Conservation (phyloP, 345 rosid species). For the Euphorbia tirucalli region DNA sequence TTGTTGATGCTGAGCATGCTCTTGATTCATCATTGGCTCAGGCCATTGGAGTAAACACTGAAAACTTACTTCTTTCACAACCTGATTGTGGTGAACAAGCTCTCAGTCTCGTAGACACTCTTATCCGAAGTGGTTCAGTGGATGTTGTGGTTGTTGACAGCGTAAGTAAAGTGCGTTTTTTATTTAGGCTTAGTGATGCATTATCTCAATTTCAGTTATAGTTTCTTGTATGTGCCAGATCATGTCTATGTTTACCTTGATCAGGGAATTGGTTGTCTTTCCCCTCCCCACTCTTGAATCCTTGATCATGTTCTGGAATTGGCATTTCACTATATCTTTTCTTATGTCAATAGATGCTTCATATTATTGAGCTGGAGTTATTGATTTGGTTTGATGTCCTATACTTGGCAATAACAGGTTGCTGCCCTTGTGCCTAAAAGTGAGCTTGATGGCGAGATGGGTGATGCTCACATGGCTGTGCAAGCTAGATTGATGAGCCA, state of each 20-base stretch:
- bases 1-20: constrained; percentile 98
- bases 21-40: constrained; percentile 86
- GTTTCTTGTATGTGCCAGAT: not conserved
- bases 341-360: not conserved
- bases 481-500: constrained; percentile 99
- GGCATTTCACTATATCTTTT: not conserved
- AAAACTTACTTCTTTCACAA: constrained; percentile 89
- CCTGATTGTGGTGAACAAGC: constrained; percentile 99
- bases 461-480: constrained; percentile 99
- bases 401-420: constrained; percentile 47
- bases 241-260: constrained; percentile 3
- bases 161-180: constrained; percentile 53
- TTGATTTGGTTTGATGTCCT: not conserved
- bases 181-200: constrained; percentile 10
- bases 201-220: not conserved
- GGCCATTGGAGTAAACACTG: constrained; percentile 86
- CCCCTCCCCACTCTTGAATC: no score
- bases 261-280: not conserved
- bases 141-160: constrained; percentile 96
- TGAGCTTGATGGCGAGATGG: constrained; percentile 99
- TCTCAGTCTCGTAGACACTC: constrained; percentile 89
- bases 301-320: not conserved
- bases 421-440: constrained; percentile 99
- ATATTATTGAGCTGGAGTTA: not conserved
- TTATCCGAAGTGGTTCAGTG: constrained; percentile 88